Percentiles rank a stretch among this genome's conserved stretches.
These are phyloP conservation scores for Hypomyces perniciosus DNA, from an alignment of 2,329 filamentous ascomycete species.

Conservation along the genomic window DNA sequence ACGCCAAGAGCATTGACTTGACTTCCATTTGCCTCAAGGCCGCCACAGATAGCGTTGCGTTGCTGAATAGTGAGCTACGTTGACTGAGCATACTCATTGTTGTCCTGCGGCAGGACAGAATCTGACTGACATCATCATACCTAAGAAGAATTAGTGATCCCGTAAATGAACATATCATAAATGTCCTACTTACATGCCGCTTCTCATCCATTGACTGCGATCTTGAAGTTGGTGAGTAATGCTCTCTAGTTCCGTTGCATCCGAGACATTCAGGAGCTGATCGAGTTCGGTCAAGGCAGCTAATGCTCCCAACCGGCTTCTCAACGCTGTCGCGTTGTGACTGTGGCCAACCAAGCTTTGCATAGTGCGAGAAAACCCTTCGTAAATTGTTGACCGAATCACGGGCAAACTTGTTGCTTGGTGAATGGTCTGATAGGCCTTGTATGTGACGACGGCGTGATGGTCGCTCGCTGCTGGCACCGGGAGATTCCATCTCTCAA, in stretches of 20 bases:
- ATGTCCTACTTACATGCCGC: conserved; percentile 56
- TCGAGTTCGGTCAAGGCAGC: conserved; percentile 77
- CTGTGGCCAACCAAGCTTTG: conserved; percentile 44
- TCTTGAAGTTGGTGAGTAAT: conserved; percentile 58
- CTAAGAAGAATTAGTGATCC: conserved; percentile 32
- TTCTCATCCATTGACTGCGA: conserved; percentile 74
- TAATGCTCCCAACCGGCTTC: conserved; percentile 54
- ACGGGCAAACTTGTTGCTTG: conserved; percentile 52
- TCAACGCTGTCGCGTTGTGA: conserved; percentile 45
- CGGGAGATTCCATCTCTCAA: conserved; percentile 90
- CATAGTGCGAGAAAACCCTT: conserved; percentile 57
- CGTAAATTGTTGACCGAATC: conserved; percentile 54
- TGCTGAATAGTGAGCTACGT: conserved; percentile 55
- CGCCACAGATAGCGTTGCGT: conserved; percentile 53
- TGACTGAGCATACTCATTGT: conserved; percentile 74
- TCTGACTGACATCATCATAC: conserved; percentile 70
- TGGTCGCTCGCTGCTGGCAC: conserved; percentile 58
- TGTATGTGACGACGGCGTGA: conserved; percentile 67
- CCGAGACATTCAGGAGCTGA: conserved; percentile 61
- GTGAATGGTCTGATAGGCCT: conserved; percentile 72
- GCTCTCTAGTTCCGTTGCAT: conserved; percentile 53
- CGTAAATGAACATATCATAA: not conserved
- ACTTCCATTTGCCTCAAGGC: conserved; percentile 68
- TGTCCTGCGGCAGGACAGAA: conserved; percentile 78
- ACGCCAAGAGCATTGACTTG: conserved; percentile 68